A percentile compares a stretch with the other conserved stretches of the same genome.
Evolutionary conservation across 371 early-diverging fungal genomes (phyloP).

Genomic region (Capillidium heterosporum): DNA sequence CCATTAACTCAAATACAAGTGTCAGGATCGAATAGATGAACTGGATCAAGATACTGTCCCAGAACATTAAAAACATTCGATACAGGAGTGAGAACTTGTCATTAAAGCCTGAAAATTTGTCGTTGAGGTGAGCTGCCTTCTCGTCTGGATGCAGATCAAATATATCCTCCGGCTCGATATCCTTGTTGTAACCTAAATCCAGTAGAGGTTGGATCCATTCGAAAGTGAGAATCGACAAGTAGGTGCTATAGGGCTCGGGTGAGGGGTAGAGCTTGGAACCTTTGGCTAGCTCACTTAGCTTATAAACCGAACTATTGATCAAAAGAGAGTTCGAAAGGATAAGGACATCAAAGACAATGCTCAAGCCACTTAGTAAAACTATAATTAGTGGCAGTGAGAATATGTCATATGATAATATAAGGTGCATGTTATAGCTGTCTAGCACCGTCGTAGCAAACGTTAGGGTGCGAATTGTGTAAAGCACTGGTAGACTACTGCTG

Average conservation of each 20-base stretch:
- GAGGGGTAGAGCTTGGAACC: not conserved
- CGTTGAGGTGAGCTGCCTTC: not conserved
- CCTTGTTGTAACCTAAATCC: conserved; percentile 6
- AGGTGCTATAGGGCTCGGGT: not conserved
- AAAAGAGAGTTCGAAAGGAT: not conserved
- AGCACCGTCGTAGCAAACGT: too few species aligned
- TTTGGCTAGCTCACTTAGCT: not conserved
- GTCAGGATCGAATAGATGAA: not conserved
- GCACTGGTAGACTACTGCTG: too few species aligned
- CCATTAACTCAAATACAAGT: not conserved
- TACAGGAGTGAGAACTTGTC: not conserved
- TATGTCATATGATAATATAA: too few species aligned
- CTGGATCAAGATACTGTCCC: not conserved
- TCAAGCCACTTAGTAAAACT: too few species aligned
- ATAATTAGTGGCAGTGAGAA: too few species aligned
- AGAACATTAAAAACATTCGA: not conserved
- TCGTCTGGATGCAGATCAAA: conserved; percentile 1
- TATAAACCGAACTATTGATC: not conserved
- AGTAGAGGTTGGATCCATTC: conserved; percentile 10
- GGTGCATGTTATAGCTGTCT: too few species aligned
- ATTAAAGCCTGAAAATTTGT: not conserved
- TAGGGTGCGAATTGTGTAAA: too few species aligned
- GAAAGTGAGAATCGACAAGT: not conserved
- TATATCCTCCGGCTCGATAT: conserved; percentile 5
- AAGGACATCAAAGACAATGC: too few species aligned